Base-by-base conservation (phyloP, 2,329 filamentous ascomycete species). In the Fusarium sp. region DNA sequence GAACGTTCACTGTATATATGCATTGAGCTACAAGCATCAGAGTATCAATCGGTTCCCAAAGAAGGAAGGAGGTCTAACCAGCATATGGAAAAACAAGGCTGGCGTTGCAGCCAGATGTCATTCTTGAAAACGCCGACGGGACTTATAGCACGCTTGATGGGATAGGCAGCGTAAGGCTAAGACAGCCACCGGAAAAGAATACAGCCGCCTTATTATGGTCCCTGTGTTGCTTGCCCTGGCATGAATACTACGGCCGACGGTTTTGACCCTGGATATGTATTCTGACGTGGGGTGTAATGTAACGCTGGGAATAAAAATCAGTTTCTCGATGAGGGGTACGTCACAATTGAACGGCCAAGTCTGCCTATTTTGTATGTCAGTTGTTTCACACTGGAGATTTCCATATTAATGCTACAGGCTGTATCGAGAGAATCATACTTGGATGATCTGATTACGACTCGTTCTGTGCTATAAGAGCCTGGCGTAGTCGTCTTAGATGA, bases 61-160 rank as follows among this genome's bases (percentile, higher is more conserved):
- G 14, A 35, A 35, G 7, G 18, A 28, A 47, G 24, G 18, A 22
- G 1, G 18, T 9, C 6, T 6, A 20, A 2, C 0, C 2, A 47
- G 13, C 5, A 6, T 26, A 20, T 13, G 18, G 0, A 47, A 28
- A 13, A 17, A 6, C n/a, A 45, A 45, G 42, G n/a, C 11, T 1
- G 5, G 4, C n/a, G 7, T 12, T 18, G 17, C n/a, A 18, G n/a
- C 5, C 5, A 18, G 2, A 45, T 15, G 0, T 5, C 15, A 0
- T 24, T 44, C 10, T 24, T 44, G 10, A 18, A 8, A 17, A 35
- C 32, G 32, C 32, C 15, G 32, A 35, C 32, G 14, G 14, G 32
- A 35, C 32, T 35, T 35, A 17, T 35, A 17, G 32, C 0, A n/a
- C 6, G 22, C 9, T 5, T n/a, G 14, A n/a, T n/a, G 13, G 8